Conservation (phyloP, 2,329 filamentous ascomycete species). For the Cytospora chrysosperma region DNA sequence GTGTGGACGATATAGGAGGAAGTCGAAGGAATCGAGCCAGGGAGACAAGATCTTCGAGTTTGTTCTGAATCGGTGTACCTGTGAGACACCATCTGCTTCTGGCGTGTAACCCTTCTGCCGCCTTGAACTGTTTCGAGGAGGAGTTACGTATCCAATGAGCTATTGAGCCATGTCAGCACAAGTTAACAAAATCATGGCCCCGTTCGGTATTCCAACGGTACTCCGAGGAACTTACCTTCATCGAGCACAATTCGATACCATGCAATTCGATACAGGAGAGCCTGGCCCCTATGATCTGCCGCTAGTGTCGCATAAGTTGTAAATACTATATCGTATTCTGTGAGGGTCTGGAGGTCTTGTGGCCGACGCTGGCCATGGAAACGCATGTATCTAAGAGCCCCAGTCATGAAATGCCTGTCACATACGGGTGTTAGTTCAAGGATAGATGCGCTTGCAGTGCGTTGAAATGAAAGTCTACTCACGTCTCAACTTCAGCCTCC, state of each 20-base stretch:
- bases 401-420: neutral
- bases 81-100: slow-evolving; percentile 52
- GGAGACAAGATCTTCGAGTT: slow-evolving; percentile 50
- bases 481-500: neutral
- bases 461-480: neutral
- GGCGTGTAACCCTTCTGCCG: slow-evolving; percentile 42
- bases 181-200: neutral
- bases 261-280: slow-evolving; percentile 34
- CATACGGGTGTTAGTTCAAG: neutral
- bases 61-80: slow-evolving; percentile 55
- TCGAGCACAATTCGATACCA: slow-evolving; percentile 46
- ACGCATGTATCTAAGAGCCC: neutral
- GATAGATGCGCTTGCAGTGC: neutral
- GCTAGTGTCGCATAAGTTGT: slow-evolving; percentile 49
- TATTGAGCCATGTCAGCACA: slow-evolving; percentile 25
- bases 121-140: slow-evolving; percentile 44
- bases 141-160: slow-evolving; percentile 51
- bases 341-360: neutral
- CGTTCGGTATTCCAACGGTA: too few species aligned
- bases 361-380: neutral
- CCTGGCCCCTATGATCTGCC: slow-evolving; percentile 33
- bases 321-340: slow-evolving; percentile 36
- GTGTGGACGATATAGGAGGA: slow-evolving; percentile 39
- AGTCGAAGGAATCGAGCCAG: slow-evolving; percentile 50
- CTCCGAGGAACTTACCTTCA: slow-evolving; percentile 38